A percentile compares a stretch with the other conserved stretches of the same genome.
phyloP scores from a whole-genome alignment of 352 stramenopile species.

The Thraustochytrium aureum region DNA sequence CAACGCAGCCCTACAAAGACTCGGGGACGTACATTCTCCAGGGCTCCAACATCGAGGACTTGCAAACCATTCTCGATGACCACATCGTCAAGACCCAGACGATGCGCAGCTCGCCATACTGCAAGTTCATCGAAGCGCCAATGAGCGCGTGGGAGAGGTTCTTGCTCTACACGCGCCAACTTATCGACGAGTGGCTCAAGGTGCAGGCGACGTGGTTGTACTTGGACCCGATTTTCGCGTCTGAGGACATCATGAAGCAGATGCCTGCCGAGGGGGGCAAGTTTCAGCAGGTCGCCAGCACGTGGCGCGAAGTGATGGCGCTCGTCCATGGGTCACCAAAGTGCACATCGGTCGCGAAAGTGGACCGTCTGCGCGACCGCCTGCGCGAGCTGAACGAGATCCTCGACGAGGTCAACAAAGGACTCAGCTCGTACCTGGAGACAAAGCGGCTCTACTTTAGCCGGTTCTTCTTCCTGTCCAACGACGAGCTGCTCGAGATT shows the following conservation, averaged over 20 bases:
- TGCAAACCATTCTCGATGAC: conserved; percentile 68
- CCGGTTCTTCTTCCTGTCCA: conserved; percentile 99
- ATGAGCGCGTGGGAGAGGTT: conserved; percentile 73
- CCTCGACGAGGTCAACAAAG: conserved; percentile 98
- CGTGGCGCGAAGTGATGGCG: conserved; percentile 98
- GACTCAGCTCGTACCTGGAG: conserved; percentile 98
- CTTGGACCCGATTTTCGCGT: conserved; percentile 97
- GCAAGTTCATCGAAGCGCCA: conserved; percentile 54
- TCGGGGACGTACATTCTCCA: conserved; percentile 64
- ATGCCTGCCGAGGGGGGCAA: conserved; percentile 94
- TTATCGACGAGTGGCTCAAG: conserved; percentile 99
- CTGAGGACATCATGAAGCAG: conserved; percentile 98
- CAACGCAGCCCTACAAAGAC: conserved; percentile 66
- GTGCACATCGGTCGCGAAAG: conserved; percentile 84
- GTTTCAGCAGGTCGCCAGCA: conserved; percentile 97
- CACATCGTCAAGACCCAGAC: conserved; percentile 70
- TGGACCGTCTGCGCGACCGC: conserved; percentile 66
- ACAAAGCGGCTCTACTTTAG: conserved; percentile 83
- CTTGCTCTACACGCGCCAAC: conserved; percentile 77
- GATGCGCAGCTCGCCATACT: conserved; percentile 65
- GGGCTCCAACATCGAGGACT: conserved; percentile 64
- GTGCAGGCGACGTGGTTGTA: conserved; percentile 99
- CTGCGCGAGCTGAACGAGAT: conserved; percentile 91
- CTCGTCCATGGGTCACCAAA: conserved; percentile 92
- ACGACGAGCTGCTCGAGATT: conserved; percentile 99